phyloP scores from a whole-genome alignment of 495 filamentous ascomycete species.

The Neurospora tetraspora region DNA sequence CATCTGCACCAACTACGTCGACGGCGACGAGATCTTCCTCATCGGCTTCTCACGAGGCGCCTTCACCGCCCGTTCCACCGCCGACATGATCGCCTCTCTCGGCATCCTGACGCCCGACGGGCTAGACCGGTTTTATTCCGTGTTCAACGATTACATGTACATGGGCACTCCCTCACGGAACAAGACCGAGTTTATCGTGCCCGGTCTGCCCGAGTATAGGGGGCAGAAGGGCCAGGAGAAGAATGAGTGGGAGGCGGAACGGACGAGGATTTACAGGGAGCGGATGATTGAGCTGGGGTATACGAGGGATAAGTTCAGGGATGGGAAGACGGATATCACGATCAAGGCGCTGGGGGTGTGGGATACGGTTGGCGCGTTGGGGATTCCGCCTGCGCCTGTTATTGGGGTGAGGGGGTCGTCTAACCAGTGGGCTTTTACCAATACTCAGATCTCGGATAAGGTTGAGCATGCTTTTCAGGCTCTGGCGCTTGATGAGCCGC shows the following conservation, averaged over 20 bases:
- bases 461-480: conserved; percentile 65
- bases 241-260: conserved; percentile 17
- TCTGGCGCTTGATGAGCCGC: conserved; percentile 59
- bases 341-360: conserved; percentile 30
- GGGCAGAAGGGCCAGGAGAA: conserved; percentile 15
- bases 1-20: conserved; percentile 51
- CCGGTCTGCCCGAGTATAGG: conserved; percentile 10
- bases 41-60: conserved; percentile 63
- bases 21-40: conserved; percentile 55
- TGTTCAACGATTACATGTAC: conserved; percentile 45
- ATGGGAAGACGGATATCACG: conserved; percentile 19
- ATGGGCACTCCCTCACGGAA: conserved; percentile 13
- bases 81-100: conserved; percentile 47
- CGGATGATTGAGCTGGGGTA: conserved; percentile 16
- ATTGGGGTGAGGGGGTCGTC: conserved; percentile 24
- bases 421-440: conserved; percentile 40
- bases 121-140: conserved; percentile 46
- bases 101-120: conserved; percentile 53
- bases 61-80: conserved; percentile 54
- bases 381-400: conserved; percentile 23
- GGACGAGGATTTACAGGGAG: conserved; percentile 18
- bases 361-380: conserved; percentile 30
- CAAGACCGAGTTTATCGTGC: conserved; percentile 13
- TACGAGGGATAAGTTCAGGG: conserved; percentile 17
- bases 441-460: conserved; percentile 43